These are phyloP conservation scores for Xylaria digitata DNA, from an alignment of 2,329 filamentous ascomycete species.

Conservation along the genomic window DNA sequence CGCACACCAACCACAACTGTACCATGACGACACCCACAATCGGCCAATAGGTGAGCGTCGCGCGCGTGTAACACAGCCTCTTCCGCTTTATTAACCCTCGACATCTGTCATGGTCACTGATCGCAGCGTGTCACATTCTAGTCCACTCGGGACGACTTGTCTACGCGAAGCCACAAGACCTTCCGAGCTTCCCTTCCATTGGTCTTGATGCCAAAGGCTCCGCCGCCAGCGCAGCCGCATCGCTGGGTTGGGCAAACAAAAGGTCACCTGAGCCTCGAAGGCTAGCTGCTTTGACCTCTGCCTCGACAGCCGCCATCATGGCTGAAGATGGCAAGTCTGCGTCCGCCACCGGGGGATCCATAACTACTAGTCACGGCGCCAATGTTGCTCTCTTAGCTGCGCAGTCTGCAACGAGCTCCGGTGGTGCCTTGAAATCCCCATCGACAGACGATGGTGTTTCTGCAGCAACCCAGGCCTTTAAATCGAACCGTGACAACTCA, in stretches of 20 bases:
- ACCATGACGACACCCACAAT: slow-evolving; percentile 45
- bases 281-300: slow-evolving; percentile 69
- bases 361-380: slow-evolving; percentile 73
- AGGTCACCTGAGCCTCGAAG: slow-evolving; percentile 75
- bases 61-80: slow-evolving; percentile 26
- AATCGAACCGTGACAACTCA: slow-evolving; percentile 58
- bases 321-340: slow-evolving; percentile 20
- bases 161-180: slow-evolving; percentile 68
- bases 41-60: slow-evolving; percentile 43
- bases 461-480: slow-evolving; percentile 76
- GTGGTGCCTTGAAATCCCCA: slow-evolving; percentile 63
- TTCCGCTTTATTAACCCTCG: slow-evolving; percentile 14
- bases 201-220: slow-evolving; percentile 67
- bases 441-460: slow-evolving; percentile 67
- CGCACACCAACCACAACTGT: slow-evolving; percentile 36
- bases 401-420: slow-evolving; percentile 62
- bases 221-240: slow-evolving; percentile 80
- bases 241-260: slow-evolving; percentile 77
- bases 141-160: slow-evolving; percentile 46
- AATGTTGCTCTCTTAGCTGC: slow-evolving; percentile 79
- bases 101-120: slow-evolving; percentile 15
- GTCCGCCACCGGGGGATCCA: slow-evolving; percentile 65
- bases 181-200: slow-evolving; percentile 78
- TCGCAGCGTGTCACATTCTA: slow-evolving; percentile 31
- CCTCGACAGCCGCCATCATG: slow-evolving; percentile 52